Base-by-base conservation (phyloP, 495 filamentous ascomycete species). In the Arthonia radiata region DNA sequence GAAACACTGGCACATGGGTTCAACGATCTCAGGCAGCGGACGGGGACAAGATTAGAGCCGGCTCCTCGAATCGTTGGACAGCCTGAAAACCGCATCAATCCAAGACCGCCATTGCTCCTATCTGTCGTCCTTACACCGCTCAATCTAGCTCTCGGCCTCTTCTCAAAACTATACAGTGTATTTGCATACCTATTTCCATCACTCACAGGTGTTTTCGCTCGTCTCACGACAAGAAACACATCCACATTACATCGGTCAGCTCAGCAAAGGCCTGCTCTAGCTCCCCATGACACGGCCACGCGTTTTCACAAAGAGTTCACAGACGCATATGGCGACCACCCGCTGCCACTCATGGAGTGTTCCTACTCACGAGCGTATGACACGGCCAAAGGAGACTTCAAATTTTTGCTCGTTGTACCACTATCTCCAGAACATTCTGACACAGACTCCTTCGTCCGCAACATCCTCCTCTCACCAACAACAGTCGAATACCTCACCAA, bases 381-480 rank as follows among this genome's bases (percentile, higher is more conserved):
- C 40, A 46, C 66, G 6, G 80, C 86, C 1, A 91, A 94, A 46
- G 66, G 59, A 31, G 78, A 93, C n/a, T 52, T 92, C 28, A 81
- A 82, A 35, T 90, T 89, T 42, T 53, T 97, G 2, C 42, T 94
- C 6, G 72, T 91, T 4, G 53, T 94, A 3, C 56, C 94, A 4
- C 44, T 91, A 10, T 79, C 79, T 1, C 77, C 82, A 0, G 89
- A 94, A 37, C 83, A 97, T 42, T 86, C 93, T 37, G 78, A 91
- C 37, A 93, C 77, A 3, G 59, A 60, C 13, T 53, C 63, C n/a
- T 97, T 82, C 53, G 67, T 86, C 27, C 61, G 61, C 7, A 65
- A 83, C 22, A 93, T 80, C 0, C 61, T 97, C 0, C 56, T 89
- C 5, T 59, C 71, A 7, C 64, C 62, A 11, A 71, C 83, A 25